Percentiles rank a stretch among this genome's conserved stretches.
Conservation (phyloP, 768 basidiomycete species). For the Pleurotus sapidus region DNA sequence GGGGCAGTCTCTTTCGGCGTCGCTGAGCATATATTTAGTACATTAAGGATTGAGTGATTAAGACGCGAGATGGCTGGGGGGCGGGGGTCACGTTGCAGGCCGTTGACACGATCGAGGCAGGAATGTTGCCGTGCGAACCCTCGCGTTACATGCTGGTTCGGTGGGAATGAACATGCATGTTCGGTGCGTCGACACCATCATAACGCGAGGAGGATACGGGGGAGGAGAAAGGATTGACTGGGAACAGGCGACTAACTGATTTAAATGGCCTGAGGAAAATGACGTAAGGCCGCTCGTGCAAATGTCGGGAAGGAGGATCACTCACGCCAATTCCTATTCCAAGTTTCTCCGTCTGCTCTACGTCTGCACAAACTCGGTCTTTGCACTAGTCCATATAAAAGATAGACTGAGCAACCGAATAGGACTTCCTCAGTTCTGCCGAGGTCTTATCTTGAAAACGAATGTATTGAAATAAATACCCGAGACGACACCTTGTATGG, state of each 20-base stretch:
- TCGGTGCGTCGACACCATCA: too few relatives aligned
- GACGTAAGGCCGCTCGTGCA: background rate
- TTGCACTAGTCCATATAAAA: background rate
- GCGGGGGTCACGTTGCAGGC: too few relatives aligned
- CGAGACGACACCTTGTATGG: background rate
- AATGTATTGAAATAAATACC: background rate
- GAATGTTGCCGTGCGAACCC: too few relatives aligned
- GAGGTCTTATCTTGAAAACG: constrained; percentile 11
- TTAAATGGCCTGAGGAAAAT: background rate
- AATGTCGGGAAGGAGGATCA: background rate
- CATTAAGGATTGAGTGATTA: too few relatives aligned
- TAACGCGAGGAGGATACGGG: too few relatives aligned
- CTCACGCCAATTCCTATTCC: background rate
- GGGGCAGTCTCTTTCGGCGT: background rate
- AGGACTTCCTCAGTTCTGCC: background rate
- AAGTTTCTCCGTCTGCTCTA: constrained; percentile 3
- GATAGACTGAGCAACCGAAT: background rate
- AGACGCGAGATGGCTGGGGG: too few relatives aligned
- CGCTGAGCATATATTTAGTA: too few relatives aligned
- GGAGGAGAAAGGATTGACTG: too few relatives aligned
- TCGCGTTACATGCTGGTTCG: too few relatives aligned
- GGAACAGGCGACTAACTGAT: background rate
- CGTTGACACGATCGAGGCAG: too few relatives aligned
- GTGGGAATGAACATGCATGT: too few relatives aligned
- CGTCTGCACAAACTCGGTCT: background rate